Base-by-base conservation (phyloP, 345 rosid species). In the Lepidium sativum region DNA sequence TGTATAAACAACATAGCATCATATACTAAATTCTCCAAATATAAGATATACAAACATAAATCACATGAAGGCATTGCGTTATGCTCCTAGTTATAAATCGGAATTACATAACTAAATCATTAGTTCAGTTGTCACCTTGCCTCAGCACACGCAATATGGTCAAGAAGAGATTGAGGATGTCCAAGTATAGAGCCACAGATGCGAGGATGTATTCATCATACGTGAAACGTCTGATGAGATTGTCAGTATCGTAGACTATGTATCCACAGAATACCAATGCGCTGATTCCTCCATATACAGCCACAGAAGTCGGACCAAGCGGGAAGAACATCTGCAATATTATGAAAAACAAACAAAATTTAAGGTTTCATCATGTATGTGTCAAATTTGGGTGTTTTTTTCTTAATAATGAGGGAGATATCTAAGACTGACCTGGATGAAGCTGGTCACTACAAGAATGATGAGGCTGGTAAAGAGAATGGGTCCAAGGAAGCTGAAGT, bases 121-220 rank as follows among this genome's bases (percentile, higher is more conserved):
- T 50, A 2, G 33, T 35, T 69, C 78, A 94, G 53, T 78, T 78
- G 63, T 90, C 82, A 34, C 79, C 71, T 41, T 82, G 77, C 76
- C 83, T 84, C 73, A 90, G 75, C 54, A 94, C 66, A 71, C 99
- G 87, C 77, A 94, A 65, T 62, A 94, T 94, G 75, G 96, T 59
- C 20, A 94, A 77, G 84, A 94, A 94, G 53, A 94, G 85, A 67
- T 94, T 94, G 71, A 94, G 83, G 59, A 94, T 80, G 77, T 89
- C 99, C 78, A 94, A 77, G 69, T 94, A 94, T 43, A 94, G 96
- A 41, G 92, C 70, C 34, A 75, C 86, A 0, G 99, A 90, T 17
- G 99, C 99, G 75, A 89, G 78, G 29, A 94, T 94, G 81, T 94
- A 87, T 35, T 94, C 87, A 37, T 94, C 99, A 16, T 94, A 94